Evolutionary conservation across 2,329 filamentous ascomycete species (phyloP), one percentile per base, ranked within the genome.

Genomic region (Cladosporium austrohemisphaericum): DNA sequence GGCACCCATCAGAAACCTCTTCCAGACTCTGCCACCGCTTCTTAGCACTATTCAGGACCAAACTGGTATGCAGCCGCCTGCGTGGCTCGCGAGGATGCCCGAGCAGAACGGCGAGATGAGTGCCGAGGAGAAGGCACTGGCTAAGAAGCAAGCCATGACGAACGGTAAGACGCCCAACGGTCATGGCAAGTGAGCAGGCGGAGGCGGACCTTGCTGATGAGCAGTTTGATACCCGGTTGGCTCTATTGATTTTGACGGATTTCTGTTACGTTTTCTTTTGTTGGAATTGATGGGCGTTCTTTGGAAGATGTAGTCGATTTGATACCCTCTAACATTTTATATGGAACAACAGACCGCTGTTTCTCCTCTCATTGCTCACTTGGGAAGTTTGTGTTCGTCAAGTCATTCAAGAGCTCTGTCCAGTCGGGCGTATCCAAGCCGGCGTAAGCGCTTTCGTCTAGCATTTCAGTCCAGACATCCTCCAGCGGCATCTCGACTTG

Each of bases 21-120:
- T 93, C 71, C 88, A 93, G 74, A 86, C 83, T 65, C 73, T 94
- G 53, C 89, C 89, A 28, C 89, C 89, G 4, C 75, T 94, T 16
- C 83, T 94, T 71, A 83, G 79, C 8, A 94, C 89, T 0, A 92
- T 95, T 61, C 85, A 93, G 59, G 88, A 94, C 52, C 89, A 95
- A 74, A 94, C 88, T 0, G 88, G 88, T 0, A 90, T 94, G 61
- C 77, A 78, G 1, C 81, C 91, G 5, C 89, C 89, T 1, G 80
- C 79, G 60, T 94, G 89, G 89, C 56, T 80, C 58, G 75, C 74
- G 49, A 71, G 78, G 58, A 76, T 80, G 74, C 75, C 76, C 6
- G 41, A 36, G 46, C 19, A 59, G 43, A 32, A 32, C 4, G 50
- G 26, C 26, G 52, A 53, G 19, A 46, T 56, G 50, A 52, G 44